Conservation (phyloP, 139 green algal genomes). For the Closterium sp. region DNA sequence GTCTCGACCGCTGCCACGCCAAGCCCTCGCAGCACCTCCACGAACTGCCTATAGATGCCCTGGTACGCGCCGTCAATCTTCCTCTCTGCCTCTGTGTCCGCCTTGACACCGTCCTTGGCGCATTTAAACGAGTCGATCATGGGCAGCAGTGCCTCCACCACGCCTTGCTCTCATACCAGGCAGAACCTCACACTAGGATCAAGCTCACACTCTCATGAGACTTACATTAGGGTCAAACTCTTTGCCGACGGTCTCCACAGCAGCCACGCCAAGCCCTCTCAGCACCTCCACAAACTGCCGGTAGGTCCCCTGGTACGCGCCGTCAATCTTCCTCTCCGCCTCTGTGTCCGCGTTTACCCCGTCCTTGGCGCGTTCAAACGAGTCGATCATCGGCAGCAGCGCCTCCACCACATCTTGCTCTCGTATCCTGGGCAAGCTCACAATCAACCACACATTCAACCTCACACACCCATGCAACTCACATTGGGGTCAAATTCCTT, state of each 20-base stretch:
- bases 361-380: constrained; percentile 86
- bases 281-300: constrained; percentile 94
- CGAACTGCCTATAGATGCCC: constrained; percentile 92
- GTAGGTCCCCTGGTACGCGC: constrained; percentile 89
- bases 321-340: constrained; percentile 86
- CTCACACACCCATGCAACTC: constrained; percentile 1
- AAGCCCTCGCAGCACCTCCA: constrained; percentile 81
- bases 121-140: constrained; percentile 97
- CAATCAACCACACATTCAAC: no score
- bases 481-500: constrained; percentile 87
- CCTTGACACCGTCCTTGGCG: constrained; percentile 75
- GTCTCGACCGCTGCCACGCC: constrained; percentile 82
- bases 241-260: constrained; percentile 73
- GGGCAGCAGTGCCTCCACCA: constrained; percentile 60
- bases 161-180: no score
- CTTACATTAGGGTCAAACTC: constrained; percentile 87
- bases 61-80: constrained; percentile 92
- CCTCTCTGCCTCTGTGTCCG: constrained; percentile 84
- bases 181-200: no score
- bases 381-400: constrained; percentile 87
- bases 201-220: neutral
- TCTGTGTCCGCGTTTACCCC: constrained; percentile 86
- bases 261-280: constrained; percentile 77
- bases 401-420: neutral
- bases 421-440: no score